A percentile compares a stretch with the other conserved stretches of the same genome.
These are phyloP conservation scores for Coelastrella sp. DNA, from an alignment of 139 green algal genomes.

Conservation along the genomic window DNA sequence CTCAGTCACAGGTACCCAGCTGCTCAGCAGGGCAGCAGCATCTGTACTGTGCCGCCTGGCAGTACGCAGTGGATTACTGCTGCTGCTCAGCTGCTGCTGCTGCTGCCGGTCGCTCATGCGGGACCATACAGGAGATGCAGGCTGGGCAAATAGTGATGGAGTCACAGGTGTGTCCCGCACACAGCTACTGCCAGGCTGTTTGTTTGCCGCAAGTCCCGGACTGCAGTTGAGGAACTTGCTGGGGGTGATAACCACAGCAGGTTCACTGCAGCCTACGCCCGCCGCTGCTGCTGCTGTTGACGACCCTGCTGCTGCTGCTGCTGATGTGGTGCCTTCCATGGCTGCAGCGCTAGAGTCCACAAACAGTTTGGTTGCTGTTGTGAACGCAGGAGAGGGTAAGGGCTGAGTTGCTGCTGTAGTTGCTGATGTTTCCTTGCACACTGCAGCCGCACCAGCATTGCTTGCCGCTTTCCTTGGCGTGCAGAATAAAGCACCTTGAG, in stretches of 20 bases:
- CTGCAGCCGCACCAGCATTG: conserved; percentile 1
- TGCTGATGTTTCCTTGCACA: neutral
- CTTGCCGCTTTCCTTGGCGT: neutral
- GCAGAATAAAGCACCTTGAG: neutral
- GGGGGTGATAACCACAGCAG: neutral
- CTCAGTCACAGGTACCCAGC: conserved; percentile 30
- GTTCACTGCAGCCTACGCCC: neutral
- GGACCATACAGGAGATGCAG: neutral
- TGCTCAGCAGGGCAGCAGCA: neutral
- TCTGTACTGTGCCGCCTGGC: neutral
- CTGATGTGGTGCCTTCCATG: neutral
- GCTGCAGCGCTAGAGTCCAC: neutral
- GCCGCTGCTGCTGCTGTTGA: neutral
- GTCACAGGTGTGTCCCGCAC: conserved; percentile 16
- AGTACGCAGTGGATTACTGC: neutral
- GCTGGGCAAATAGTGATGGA: conserved; percentile 28
- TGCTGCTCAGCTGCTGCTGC: neutral
- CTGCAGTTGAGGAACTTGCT: conserved; percentile 49
- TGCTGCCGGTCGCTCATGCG: neutral
- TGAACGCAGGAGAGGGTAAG: neutral
- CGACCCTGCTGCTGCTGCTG: neutral
- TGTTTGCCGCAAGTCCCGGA: neutral
- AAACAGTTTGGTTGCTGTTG: neutral
- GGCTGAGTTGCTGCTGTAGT: neutral
- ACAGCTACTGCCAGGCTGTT: neutral